These are phyloP conservation scores for Phycomyces blakesleeanus DNA, from an alignment of 192 early-diverging fungal genomes.

Conservation along the genomic window DNA sequence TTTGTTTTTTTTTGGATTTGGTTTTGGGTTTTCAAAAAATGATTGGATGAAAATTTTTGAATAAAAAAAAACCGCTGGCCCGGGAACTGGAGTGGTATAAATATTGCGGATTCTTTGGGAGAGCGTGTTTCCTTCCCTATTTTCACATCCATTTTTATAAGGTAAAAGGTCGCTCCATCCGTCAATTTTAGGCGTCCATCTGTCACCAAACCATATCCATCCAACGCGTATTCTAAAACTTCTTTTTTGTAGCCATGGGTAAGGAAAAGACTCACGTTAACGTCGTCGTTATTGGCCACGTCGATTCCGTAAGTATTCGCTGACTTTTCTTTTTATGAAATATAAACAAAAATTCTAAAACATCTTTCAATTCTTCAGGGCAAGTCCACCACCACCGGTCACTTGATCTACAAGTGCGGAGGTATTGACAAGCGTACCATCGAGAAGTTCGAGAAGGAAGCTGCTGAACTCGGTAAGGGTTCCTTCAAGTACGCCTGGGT, in stretches of 20 bases:
- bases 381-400: constrained; percentile 99
- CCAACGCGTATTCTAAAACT: neutral
- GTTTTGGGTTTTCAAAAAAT: too few relatives aligned
- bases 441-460: constrained; percentile 99
- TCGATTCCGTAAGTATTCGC: constrained; percentile 86
- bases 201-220: neutral
- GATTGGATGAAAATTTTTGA: neutral
- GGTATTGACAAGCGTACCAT: constrained; percentile 99
- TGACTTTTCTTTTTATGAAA: neutral
- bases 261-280: constrained; percentile 92
- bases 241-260: constrained; percentile 18
- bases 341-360: neutral
- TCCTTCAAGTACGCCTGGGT: constrained; percentile 99
- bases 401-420: constrained; percentile 99
- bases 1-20: too few relatives aligned
- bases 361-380: constrained; percentile 40
- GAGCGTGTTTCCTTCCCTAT: neutral
- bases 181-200: neutral
- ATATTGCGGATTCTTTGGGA: neutral
- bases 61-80: neutral
- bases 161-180: neutral
- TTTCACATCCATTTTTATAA: constrained; percentile 2
- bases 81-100: neutral
- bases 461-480: constrained; percentile 96
- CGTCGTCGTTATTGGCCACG: constrained; percentile 98